These are phyloP conservation scores for Plantago rigida DNA, from an alignment of 305 asterid genomes.

Conservation along the genomic window DNA sequence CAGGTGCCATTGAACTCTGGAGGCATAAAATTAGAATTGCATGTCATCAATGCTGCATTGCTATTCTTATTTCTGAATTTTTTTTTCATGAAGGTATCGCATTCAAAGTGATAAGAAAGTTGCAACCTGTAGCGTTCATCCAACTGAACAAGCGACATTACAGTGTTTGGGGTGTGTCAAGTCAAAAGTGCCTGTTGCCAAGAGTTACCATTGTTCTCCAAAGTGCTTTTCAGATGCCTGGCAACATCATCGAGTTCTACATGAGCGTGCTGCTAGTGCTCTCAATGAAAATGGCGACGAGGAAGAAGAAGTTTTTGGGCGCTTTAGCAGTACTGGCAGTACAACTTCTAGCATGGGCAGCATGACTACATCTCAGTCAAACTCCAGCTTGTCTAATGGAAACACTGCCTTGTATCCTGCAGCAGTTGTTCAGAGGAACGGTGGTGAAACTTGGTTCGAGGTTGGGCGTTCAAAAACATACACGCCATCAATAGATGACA, in stretches of 20 bases:
- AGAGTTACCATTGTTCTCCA: conserved; percentile 87
- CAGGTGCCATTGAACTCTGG: neutral
- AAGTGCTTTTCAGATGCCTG: conserved; percentile 91
- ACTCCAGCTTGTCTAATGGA: conserved; percentile 54
- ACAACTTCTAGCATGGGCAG: conserved; percentile 40
- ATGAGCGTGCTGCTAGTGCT: conserved; percentile 85
- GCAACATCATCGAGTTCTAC: conserved; percentile 89
- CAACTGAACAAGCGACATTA: conserved; percentile 85
- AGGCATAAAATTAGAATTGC: neutral
- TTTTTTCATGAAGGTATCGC: conserved; percentile 65
- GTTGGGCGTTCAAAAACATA: conserved; percentile 71
- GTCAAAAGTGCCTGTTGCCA: conserved; percentile 67
- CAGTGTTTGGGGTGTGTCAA: conserved; percentile 90
- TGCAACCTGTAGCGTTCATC: conserved; percentile 86
- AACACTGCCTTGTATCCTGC: conserved; percentile 61
- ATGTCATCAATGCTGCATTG: conserved; percentile 1
- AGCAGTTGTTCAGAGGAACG: conserved; percentile 61
- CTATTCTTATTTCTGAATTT: neutral
- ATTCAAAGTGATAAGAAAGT: conserved; percentile 83
- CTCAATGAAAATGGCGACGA: conserved; percentile 74
- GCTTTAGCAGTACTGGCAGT: conserved; percentile 60
- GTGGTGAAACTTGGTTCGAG: conserved; percentile 91
- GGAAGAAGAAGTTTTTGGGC: conserved; percentile 81
- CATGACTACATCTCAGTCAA: conserved; percentile 46
- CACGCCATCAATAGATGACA: conserved; percentile 89